Percentiles rank a stretch among this genome's conserved stretches.
Evolutionary conservation across 2,329 filamentous ascomycete genomes (phyloP).

Genomic region (Sporothrix humicola): DNA sequence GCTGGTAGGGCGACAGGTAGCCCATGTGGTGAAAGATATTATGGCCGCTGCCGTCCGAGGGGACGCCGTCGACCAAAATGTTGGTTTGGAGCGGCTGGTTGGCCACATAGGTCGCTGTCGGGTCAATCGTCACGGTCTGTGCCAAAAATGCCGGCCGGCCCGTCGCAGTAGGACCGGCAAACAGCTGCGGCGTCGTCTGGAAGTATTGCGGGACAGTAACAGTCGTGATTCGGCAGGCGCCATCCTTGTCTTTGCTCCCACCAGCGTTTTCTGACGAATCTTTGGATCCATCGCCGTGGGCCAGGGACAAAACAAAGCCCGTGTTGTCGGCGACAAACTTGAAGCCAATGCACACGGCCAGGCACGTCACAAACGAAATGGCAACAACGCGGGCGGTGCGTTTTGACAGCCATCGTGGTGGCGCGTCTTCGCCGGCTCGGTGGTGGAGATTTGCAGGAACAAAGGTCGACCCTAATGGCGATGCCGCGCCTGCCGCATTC

Average conservation of each 20-base stretch:
- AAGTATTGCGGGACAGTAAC: conserved; percentile 64
- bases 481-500: background rate
- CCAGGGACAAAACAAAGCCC: conserved; percentile 34
- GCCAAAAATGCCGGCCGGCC: conserved; percentile 73
- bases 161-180: conserved; percentile 71
- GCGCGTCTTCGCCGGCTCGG: conserved; percentile 31
- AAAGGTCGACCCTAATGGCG: background rate
- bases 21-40: conserved; percentile 73
- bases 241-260: background rate
- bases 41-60: conserved; percentile 56
- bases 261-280: background rate
- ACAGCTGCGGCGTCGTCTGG: conserved; percentile 65
- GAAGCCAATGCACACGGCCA: conserved; percentile 39
- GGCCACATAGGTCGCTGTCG: conserved; percentile 68
- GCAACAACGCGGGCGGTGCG: conserved; percentile 35
- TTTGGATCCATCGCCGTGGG: background rate
- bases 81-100: conserved; percentile 74
- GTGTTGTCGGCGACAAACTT: conserved; percentile 39
- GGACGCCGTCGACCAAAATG: conserved; percentile 67
- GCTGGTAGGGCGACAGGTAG: conserved; percentile 71
- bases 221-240: conserved; percentile 38
- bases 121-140: conserved; percentile 70
- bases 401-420: conserved; percentile 32
- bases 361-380: conserved; percentile 38
- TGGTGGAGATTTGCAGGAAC: conserved; percentile 23